Evolutionary conservation across 345 rosid species (phyloP).

Genomic region (Sonneratia caseolaris): DNA sequence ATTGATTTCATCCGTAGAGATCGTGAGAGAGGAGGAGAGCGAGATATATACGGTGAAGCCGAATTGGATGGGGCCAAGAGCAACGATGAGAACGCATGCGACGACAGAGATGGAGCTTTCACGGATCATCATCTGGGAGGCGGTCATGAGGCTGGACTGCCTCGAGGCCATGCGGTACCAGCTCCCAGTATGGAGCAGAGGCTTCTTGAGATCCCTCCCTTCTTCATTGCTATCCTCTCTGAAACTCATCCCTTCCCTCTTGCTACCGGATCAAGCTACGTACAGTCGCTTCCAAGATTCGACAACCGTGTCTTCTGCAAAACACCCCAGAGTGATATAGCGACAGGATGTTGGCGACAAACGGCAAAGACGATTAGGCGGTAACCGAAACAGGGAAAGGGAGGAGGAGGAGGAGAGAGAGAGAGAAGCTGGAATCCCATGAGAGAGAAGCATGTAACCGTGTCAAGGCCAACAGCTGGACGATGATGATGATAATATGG

Average conservation of each 20-base stretch:
- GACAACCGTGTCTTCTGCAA: neutral
- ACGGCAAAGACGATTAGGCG: neutral
- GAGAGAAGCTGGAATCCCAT: neutral
- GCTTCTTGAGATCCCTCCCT: constrained; percentile 65
- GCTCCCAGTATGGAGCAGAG: constrained; percentile 88
- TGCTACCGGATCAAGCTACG: neutral
- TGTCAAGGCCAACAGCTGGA: constrained; percentile 1
- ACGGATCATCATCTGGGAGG: constrained; percentile 60
- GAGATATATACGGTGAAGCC: constrained; percentile 71
- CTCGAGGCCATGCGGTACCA: constrained; percentile 91
- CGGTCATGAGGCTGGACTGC: constrained; percentile 67
- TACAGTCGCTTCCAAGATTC: neutral
- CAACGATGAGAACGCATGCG: constrained; percentile 89
- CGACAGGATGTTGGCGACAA: neutral
- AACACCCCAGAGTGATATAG: neutral
- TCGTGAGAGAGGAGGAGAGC: neutral
- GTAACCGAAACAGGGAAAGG: neutral
- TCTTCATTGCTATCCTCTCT: constrained; percentile 71
- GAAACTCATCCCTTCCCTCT: constrained; percentile 45
- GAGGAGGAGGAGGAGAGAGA: neutral
- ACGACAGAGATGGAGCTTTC: constrained; percentile 85
- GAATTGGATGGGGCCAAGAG: constrained; percentile 96
- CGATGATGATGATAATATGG: neutral
- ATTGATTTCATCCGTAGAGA: neutral
- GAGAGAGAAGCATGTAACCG: constrained; percentile 4